These are phyloP conservation scores for Hypoxylon sp. DNA, from an alignment of 2,329 filamentous ascomycete species.

Conservation along the genomic window DNA sequence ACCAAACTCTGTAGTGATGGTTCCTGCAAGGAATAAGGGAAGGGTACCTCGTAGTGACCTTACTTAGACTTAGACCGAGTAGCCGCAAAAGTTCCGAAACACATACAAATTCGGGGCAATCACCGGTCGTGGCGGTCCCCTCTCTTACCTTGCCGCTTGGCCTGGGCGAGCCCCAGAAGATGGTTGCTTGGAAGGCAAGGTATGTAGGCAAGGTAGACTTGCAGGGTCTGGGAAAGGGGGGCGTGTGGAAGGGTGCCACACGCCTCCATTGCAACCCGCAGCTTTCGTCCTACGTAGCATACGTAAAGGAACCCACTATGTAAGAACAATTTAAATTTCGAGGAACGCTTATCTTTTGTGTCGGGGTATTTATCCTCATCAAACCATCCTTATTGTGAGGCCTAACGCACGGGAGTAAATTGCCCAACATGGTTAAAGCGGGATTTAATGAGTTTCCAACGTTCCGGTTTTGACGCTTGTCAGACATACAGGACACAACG, in stretches of 20 bases:
- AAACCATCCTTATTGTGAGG: conserved; percentile 37
- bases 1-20: conserved; percentile 48
- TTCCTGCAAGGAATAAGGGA: conserved; percentile 44
- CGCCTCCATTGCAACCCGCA: conserved; percentile 30
- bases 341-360: conserved; percentile 53
- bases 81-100: conserved; percentile 51
- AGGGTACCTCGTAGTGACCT: conserved; percentile 47
- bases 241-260: conserved; percentile 42
- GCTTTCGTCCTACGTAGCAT: conserved; percentile 34
- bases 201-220: conserved; percentile 13
- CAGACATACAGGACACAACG: conserved; percentile 40
- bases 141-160: conserved; percentile 52
- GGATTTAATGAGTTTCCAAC: conserved; percentile 27
- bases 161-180: conserved; percentile 49
- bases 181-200: conserved; percentile 46
- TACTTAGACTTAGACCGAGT: conserved; percentile 44
- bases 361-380: conserved; percentile 54
- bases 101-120: conserved; percentile 54
- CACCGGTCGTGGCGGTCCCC: conserved; percentile 54
- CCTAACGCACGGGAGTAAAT: conserved; percentile 49
- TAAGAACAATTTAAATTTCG: conserved; percentile 49
- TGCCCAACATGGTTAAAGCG: conserved; percentile 50
- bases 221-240: conserved; percentile 38
- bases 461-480: conserved; percentile 41
- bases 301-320: conserved; percentile 35